Conservation (phyloP, 768 basidiomycete genomes). For the Rhizopogon salebrosus region DNA sequence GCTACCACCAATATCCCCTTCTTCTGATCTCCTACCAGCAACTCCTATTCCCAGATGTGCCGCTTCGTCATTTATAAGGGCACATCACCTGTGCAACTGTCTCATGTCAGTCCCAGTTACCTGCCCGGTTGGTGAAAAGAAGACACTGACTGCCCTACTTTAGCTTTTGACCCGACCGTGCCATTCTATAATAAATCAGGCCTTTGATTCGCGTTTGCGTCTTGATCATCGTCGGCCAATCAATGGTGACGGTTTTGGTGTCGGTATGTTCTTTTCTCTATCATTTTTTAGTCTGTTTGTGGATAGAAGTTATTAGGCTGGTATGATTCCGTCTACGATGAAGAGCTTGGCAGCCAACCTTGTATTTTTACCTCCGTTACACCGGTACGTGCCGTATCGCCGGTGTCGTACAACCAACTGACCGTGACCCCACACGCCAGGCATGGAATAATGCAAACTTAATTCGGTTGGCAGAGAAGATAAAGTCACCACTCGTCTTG, state of each 20-base stretch:
- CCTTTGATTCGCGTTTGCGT: constrained; percentile 89
- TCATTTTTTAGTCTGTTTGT: neutral
- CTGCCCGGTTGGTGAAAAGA: neutral
- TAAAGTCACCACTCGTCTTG: constrained; percentile 95
- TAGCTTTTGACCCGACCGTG: constrained; percentile 89
- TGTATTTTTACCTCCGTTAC: constrained; percentile 96
- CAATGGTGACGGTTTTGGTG: constrained; percentile 95
- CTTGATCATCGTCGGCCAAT: constrained; percentile 80
- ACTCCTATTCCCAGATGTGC: constrained; percentile 50
- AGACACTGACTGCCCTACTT: neutral
- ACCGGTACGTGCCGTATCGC: constrained; percentile 46
- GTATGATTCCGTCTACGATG: constrained; percentile 86
- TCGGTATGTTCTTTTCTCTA: constrained; percentile 49
- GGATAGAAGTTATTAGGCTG: constrained; percentile 51
- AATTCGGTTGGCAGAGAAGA: constrained; percentile 92
- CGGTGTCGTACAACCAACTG: neutral
- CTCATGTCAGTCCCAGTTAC: constrained; percentile 50
- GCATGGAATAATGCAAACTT: constrained; percentile 98
- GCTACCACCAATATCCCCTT: neutral
- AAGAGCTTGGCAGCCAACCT: constrained; percentile 80
- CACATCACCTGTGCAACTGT: constrained; percentile 86
- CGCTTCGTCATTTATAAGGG: constrained; percentile 95
- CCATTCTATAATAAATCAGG: constrained; percentile 96
- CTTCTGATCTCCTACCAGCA: neutral
- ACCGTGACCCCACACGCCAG: constrained; percentile 33